A percentile compares a stretch with the other conserved stretches of the same genome.
Conservation (phyloP, 2,329 filamentous ascomycete genomes). For the Ascochyta viciae-villosae region DNA sequence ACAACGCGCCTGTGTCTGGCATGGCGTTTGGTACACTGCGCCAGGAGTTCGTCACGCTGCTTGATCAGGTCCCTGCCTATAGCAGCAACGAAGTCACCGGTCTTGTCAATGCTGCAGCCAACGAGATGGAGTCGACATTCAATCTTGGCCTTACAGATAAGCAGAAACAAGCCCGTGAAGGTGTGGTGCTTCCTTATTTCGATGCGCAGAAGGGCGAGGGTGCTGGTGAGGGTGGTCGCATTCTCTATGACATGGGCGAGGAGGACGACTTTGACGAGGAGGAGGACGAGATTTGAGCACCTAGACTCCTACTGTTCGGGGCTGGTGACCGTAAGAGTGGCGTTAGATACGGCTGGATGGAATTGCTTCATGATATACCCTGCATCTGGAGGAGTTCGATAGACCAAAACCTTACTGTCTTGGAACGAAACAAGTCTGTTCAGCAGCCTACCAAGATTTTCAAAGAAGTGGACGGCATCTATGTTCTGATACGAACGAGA, state of each 20-base stretch:
- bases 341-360: not conserved
- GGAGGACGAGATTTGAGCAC: conserved; percentile 77
- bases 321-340: not conserved
- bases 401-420: not conserved
- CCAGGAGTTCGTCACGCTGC: conserved; percentile 64
- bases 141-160: conserved; percentile 87
- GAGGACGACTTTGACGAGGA: conserved; percentile 98
- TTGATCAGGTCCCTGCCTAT: conserved; percentile 73
- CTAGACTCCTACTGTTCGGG: not conserved
- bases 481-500: no score
- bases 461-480: no score
- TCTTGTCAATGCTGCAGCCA: conserved; percentile 33
- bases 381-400: not conserved
- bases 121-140: conserved; percentile 71
- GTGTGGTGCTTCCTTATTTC: conserved; percentile 92
- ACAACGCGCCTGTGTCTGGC: conserved; percentile 21
- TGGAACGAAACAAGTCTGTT: no score
- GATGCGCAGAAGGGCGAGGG: conserved; percentile 83
- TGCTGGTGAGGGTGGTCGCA: conserved; percentile 82
- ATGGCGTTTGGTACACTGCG: conserved; percentile 45
- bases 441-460: no score
- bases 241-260: conserved; percentile 93
- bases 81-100: conserved; percentile 21
- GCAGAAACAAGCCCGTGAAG: conserved; percentile 84
- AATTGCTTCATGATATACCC: conserved; percentile 10